These are phyloP conservation scores for Wickerhamiella vanderwaltii DNA, from an alignment of 805 yeast genomes.

Conservation along the genomic window DNA sequence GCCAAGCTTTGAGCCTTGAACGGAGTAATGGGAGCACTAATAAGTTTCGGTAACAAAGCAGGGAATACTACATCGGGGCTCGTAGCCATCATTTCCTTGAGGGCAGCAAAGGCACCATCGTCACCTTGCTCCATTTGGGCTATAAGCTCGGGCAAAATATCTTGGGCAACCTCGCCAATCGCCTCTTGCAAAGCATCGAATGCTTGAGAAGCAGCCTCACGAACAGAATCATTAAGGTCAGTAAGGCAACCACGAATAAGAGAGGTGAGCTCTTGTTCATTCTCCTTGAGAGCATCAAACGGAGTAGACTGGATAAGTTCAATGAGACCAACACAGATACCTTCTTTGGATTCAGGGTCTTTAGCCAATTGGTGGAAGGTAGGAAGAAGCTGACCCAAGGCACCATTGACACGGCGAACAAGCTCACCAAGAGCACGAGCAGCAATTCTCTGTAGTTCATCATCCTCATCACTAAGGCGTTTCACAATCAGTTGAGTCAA, in stretches of 20 bases:
- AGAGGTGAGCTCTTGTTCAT: conserved; percentile 55
- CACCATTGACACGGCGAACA: conserved; percentile 81
- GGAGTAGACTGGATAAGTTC: conserved; percentile 65
- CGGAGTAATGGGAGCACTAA: conserved; percentile 67
- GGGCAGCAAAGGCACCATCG: conserved; percentile 63
- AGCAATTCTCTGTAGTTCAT: conserved; percentile 69
- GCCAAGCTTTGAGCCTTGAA: conserved; percentile 54
- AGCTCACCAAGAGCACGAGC: conserved; percentile 90
- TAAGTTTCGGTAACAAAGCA: conserved; percentile 71
- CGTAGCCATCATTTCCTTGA: conserved; percentile 83
- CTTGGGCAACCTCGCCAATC: conserved; percentile 79
- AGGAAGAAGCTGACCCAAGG: conserved; percentile 74
- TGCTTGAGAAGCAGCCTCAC: conserved; percentile 84
- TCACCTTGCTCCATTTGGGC: conserved; percentile 44
- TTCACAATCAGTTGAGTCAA: conserved; percentile 69
- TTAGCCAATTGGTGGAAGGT: conserved; percentile 55
- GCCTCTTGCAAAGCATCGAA: conserved; percentile 77
- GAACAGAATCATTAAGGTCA: conserved; percentile 59
- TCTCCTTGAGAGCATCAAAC: conserved; percentile 45
- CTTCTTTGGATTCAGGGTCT: conserved; percentile 83
- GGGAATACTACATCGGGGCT: conserved; percentile 91
- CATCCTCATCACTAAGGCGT: conserved; percentile 72
- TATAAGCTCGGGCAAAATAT: conserved; percentile 72
- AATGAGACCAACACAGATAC: conserved; percentile 85
- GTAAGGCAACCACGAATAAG: conserved; percentile 70